phyloP scores from a whole-genome alignment of 352 stramenopile species.

The Phytophthora lateralis region DNA sequence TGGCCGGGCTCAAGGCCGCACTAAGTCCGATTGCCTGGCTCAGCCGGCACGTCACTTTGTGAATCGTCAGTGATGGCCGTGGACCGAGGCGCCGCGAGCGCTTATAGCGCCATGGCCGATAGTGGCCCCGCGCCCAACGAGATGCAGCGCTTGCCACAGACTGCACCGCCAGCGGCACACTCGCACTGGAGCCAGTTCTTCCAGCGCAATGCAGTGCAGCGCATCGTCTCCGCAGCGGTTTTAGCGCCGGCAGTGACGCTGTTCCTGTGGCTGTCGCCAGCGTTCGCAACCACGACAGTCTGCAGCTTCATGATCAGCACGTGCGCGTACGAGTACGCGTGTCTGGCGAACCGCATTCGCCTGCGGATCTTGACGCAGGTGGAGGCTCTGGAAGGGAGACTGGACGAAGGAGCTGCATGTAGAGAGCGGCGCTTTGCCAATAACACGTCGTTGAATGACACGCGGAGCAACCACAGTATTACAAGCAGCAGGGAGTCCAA shows the following conservation, averaged over 20 bases:
- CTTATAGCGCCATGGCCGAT: background rate
- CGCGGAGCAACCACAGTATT: constrained; percentile 24
- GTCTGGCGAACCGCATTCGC: constrained; percentile 70
- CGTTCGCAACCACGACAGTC: constrained; percentile 63
- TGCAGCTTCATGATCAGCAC: constrained; percentile 64
- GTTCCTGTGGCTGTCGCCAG: constrained; percentile 70
- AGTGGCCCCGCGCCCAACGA: background rate
- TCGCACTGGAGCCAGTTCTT: constrained; percentile 34
- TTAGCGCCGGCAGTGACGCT: constrained; percentile 63
- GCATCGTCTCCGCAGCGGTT: constrained; percentile 55
- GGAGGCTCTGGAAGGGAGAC: constrained; percentile 20
- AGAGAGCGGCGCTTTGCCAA: constrained; percentile 7
- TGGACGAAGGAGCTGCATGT: background rate
- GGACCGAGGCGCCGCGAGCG: background rate
- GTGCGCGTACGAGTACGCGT: constrained; percentile 75
- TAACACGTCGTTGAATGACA: constrained; percentile 27
- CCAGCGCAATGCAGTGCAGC: constrained; percentile 61
- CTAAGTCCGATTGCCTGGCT: constrained; percentile 1
- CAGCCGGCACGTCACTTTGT: constrained; percentile 10
- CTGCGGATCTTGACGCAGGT: constrained; percentile 47
- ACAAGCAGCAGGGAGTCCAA: constrained; percentile 19
- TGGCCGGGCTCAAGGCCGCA: constrained; percentile 12
- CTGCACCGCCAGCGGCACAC: background rate
- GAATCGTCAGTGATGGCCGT: constrained; percentile 3
- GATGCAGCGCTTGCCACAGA: constrained; percentile 14